phyloP scores from a whole-genome alignment of 345 rosid genomes.

The Boechera divaricarpa region DNA sequence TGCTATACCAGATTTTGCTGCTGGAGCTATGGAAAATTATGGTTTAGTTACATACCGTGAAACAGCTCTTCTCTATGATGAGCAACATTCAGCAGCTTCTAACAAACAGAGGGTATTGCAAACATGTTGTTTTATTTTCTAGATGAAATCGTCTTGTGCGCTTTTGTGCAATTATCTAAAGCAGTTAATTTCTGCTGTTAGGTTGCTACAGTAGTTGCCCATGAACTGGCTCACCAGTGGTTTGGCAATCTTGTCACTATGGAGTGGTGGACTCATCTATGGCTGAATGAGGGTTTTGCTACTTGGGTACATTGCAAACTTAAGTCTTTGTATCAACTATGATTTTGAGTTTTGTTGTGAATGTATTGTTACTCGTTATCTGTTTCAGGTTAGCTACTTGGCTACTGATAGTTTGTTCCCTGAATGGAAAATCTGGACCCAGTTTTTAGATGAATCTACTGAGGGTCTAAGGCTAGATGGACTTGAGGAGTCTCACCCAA shows the following conservation, averaged over 20 bases:
- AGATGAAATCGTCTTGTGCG: not conserved
- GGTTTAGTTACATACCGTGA: slow-evolving; percentile 97
- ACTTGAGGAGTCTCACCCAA: slow-evolving; percentile 97
- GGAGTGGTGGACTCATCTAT: slow-evolving; percentile 99
- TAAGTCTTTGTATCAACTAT: slow-evolving; percentile 23
- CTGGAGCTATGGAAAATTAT: slow-evolving; percentile 99
- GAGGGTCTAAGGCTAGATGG: slow-evolving; percentile 91
- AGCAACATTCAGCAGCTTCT: slow-evolving; percentile 93
- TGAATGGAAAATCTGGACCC: slow-evolving; percentile 98
- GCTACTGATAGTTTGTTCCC: slow-evolving; percentile 92
- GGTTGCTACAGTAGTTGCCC: slow-evolving; percentile 97
- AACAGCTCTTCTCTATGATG: slow-evolving; percentile 89
- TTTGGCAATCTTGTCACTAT: slow-evolving; percentile 99
- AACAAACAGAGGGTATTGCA: slow-evolving; percentile 86
- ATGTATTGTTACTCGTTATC: slow-evolving; percentile 21
- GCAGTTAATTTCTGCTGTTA: slow-evolving; percentile 41
- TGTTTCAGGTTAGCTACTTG: slow-evolving; percentile 91
- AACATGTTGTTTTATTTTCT: slow-evolving; percentile 25
- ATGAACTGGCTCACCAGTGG: slow-evolving; percentile 99
- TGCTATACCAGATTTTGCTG: slow-evolving; percentile 97
- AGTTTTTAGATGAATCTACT: slow-evolving; percentile 88
- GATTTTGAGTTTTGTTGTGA: slow-evolving; percentile 20
- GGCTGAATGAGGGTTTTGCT: slow-evolving; percentile 99
- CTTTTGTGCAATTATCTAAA: slow-evolving; percentile 22
- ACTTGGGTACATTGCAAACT: slow-evolving; percentile 76